These are phyloP conservation scores for Smittium culicis DNA, from an alignment of 371 early-diverging fungal genomes.

Conservation along the genomic window DNA sequence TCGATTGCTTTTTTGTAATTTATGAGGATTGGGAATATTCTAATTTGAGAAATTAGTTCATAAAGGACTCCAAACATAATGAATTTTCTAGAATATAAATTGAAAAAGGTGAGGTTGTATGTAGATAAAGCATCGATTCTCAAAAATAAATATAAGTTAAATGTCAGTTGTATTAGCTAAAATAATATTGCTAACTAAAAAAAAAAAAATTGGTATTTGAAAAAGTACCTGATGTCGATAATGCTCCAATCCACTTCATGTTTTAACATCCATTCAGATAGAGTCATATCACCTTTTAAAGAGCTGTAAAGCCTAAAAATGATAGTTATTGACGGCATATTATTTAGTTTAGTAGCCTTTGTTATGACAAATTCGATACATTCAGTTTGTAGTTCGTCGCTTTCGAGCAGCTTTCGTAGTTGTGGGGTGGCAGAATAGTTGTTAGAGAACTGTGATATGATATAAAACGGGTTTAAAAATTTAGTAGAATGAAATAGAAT, in stretches of 20 bases:
- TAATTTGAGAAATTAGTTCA: conserved; percentile 19
- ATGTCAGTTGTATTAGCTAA: too few relatives aligned
- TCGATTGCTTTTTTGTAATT: not conserved
- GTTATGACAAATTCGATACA: conserved; percentile 22
- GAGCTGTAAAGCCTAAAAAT: conserved; percentile 22
- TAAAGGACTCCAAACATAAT: conserved; percentile 27
- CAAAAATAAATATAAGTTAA: too few relatives aligned
- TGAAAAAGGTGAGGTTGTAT: not conserved
- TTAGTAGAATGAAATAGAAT: too few relatives aligned
- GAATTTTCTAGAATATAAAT: conserved; percentile 13
- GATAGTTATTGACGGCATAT: conserved; percentile 14
- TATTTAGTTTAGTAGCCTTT: conserved; percentile 7
- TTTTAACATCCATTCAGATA: conserved; percentile 26
- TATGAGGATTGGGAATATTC: conserved; percentile 22
- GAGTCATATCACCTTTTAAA: conserved; percentile 14
- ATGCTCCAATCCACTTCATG: conserved; percentile 15
- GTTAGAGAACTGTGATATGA: conserved; percentile 19
- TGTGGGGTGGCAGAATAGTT: conserved; percentile 20
- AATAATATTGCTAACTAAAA: too few relatives aligned
- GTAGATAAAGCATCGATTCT: too few relatives aligned
- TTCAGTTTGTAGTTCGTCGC: conserved; percentile 25
- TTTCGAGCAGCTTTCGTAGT: conserved; percentile 15
- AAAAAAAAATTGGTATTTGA: not conserved
- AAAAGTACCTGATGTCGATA: conserved; percentile 21
- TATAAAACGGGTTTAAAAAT: not conserved